Evolutionary conservation across 2,329 filamentous ascomycete genomes (phyloP), one percentile per base, ranked within the genome.

Genomic region (Sclerotinia nivalis): DNA sequence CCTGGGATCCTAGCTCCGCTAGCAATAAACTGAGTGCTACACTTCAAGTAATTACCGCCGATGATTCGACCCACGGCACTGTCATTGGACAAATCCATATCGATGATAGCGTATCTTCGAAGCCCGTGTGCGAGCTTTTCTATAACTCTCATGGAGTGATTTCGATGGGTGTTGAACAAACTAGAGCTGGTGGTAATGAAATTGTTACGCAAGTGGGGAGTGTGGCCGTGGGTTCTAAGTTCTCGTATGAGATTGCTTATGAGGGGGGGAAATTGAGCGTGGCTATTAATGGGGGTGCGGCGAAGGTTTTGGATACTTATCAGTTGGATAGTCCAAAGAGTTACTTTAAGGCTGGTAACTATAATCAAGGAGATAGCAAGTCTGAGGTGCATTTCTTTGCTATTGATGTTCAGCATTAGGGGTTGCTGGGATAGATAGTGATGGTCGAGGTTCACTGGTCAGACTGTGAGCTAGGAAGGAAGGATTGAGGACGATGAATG

Each of bases 71-170:
- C 37, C 76, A 79, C 64, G 80, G 79, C 12, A 81, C 79, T 13
- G 79, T 80, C 9, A 76, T 82, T 60, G 81, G 80, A 7, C 81
- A 82, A 71, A 78, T 82, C 69, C 79, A 82, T 59, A 78, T 81
- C 61, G 78, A 81, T 55, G 78, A 79, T 60, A 74, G 69, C 22
- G 71, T 80, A 15, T 81, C 79, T 31, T 76, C 69, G 69, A 82
- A 82, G 73, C 81, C 81, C 1, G 76, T 82, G 18, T 78, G 76
- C 22, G 81, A 83, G 71, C 73, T 83, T 22, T 83, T 80, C 74
- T 80, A 79, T 70, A 79, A 78, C 62, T 69, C 74, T 10, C 74
- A 72, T 2, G 81, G 81, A 7, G 75, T 74, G 1, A 69, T 83
- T 28, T 75, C 73, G 1, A 78, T 82, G 69, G 81, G 81, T 2